Base-by-base conservation (phyloP, 129 eudicot species). In the Oenanthe sinensis region DNA sequence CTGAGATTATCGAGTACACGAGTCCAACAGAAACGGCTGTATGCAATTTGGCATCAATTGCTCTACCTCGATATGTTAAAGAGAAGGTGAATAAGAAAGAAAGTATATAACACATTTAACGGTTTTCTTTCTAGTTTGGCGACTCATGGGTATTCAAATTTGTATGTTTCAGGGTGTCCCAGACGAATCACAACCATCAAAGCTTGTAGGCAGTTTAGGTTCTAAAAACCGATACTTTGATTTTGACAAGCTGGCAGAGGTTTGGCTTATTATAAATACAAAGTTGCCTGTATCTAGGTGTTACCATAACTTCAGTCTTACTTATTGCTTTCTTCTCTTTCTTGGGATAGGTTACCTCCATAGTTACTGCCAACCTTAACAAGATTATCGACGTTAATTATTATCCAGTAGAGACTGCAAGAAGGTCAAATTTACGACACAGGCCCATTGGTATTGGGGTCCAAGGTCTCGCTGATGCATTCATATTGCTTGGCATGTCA, bases 391-490 rank as follows among this genome's bases (percentile, higher is more conserved):
- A 90, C 76, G 62, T 81, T 9, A 90, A 86, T 75, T 84, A 84
- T 69, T 90, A 88, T 75, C 96, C 96, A 8, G 88, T 87, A 82
- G 95, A 90, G 77, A 90, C 85, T 39, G 95, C 91, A 50, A 85
- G 44, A 82, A 84, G 87, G 75, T 90, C 95, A 43, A 90, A 90
- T 60, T 44, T 90, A 73, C 85, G 81, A 72, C 91, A 90, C 69
- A 85, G 95, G 58, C 95, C 95, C 22, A 90, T 90, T 68, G 91
- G 95, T 22, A 85, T 87, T 82, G 95, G 95, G n/a, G 88, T 90
- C 20, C 95, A 90, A n/a, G 95, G 95, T 60, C 91, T 90, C 39
- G 95, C 95, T 26, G 91, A 90, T 75, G 78, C 95, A 16, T 90
- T 90, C 77, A 85, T 90, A 28, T 74, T 90, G 86, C 90, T 90